These are phyloP conservation scores for Pichia scutulata DNA, from an alignment of 805 yeast species.

Conservation along the genomic window DNA sequence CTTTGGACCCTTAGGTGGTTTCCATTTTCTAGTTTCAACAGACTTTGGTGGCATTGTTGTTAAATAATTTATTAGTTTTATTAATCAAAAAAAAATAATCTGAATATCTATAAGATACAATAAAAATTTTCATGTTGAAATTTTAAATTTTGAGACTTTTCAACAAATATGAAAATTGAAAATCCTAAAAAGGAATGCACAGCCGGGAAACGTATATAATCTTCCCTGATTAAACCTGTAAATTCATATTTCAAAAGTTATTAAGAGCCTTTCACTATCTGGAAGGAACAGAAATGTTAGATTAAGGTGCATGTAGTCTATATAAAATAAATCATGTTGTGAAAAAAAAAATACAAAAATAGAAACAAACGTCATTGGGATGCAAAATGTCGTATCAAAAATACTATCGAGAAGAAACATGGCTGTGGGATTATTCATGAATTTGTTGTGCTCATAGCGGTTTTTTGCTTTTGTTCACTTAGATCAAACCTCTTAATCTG, in stretches of 20 bases:
- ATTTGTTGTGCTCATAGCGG: too few relatives aligned
- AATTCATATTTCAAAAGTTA: too few relatives aligned
- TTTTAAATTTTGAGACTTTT: neutral
- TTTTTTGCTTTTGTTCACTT: too few relatives aligned
- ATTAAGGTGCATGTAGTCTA: too few relatives aligned
- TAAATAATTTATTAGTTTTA: neutral
- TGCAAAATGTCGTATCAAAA: neutral
- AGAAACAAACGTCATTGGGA: neutral
- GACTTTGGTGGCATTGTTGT: conserved; percentile 12
- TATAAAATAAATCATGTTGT: neutral
- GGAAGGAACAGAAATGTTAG: too few relatives aligned
- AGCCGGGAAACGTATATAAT: neutral
- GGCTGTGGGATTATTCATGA: neutral
- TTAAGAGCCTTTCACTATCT: too few relatives aligned
- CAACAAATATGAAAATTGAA: neutral
- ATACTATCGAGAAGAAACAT: neutral
- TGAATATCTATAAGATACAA: neutral
- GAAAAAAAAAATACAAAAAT: neutral
- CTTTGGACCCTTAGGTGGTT: conserved; percentile 88
- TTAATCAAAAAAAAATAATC: neutral
- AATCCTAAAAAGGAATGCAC: neutral
- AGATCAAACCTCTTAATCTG: too few relatives aligned
- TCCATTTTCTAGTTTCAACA: conserved; percentile 60
- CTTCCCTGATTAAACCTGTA: neutral
- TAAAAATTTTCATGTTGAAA: conserved; percentile 3